Base-by-base conservation (phyloP, 805 yeast genomes). In the Monosporozyma aquatica region DNA sequence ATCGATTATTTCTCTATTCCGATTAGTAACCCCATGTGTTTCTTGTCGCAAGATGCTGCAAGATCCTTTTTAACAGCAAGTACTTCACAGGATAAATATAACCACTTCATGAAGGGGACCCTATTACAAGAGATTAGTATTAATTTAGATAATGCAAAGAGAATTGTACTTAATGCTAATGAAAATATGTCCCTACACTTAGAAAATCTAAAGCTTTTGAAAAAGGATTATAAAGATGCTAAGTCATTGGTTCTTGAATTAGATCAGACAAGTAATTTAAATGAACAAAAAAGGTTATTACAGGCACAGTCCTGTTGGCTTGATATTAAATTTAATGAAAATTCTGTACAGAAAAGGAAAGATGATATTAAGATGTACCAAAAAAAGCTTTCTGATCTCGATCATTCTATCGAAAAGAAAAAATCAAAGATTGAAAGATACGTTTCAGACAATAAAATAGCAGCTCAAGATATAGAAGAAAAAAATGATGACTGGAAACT, bases 31-130 rank as follows among this genome's bases (percentile, higher is more conserved):
- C 96, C 97, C 5, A 76, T 92, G 75, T 84, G 95, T 2, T 84
- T 92, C 54, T 68, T 92, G 39, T 86, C 95, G 1, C 99, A 92
- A 60, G 97, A 92, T 52, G 84, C 81, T 46, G 97, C 99, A 2
- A 76, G 95, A 50, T 82, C 89, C 13, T 92, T 92, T 56, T 65
- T 92, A 47, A 82, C 95, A 1, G 76, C 80, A 25, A 77, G 92
- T 4, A 72, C 85, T 4, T 82, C 85, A 45, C 70, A 69, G 27
- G 80, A 75, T 38, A 85, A 87, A 61, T 92, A 79, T 59, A 70
- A 71, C 13, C 80, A 76, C 56, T 86, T 90, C 57, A 80, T 82
- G 84, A 74, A 75, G 41, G 96, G 95, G 27, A 79, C 94, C 2
- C 70, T 80, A 52, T 71, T 83, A 38, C 80, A 78, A 43, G 84